Conservation (phyloP, 2,329 filamentous ascomycete species). For the Pseudofabraea citricarpa region DNA sequence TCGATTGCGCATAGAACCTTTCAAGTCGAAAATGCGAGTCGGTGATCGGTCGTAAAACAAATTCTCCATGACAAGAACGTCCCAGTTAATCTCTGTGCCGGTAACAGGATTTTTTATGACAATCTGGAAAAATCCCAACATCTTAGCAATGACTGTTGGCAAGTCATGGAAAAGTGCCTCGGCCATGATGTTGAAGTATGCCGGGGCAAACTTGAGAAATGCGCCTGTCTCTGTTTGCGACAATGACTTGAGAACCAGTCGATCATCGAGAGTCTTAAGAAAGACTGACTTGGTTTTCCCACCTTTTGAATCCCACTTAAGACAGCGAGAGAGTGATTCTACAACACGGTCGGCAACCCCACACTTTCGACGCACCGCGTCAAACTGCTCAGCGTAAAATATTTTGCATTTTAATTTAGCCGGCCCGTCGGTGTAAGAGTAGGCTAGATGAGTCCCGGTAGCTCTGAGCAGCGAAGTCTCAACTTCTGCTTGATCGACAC, state of each 20-base stretch:
- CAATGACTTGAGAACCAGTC: constrained; percentile 75
- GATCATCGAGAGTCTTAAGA: constrained; percentile 90
- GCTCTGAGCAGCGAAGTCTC: constrained; percentile 80
- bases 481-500: constrained; percentile 62
- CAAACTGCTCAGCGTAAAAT: constrained; percentile 97
- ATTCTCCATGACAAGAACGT: constrained; percentile 94
- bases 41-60: constrained; percentile 92
- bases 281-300: constrained; percentile 98
- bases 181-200: constrained; percentile 96
- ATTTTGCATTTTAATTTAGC: constrained; percentile 97
- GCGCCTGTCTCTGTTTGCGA: constrained; percentile 89
- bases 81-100: constrained; percentile 90
- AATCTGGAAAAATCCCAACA: constrained; percentile 97
- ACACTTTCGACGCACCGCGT: constrained; percentile 87
- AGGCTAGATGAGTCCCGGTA: constrained; percentile 90
- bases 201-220: constrained; percentile 91
- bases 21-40: constrained; percentile 89
- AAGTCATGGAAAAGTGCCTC: constrained; percentile 93
- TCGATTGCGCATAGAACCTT: constrained; percentile 97
- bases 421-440: constrained; percentile 90
- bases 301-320: constrained; percentile 97
- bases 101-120: constrained; percentile 93
- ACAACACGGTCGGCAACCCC: constrained; percentile 91
- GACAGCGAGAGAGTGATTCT: constrained; percentile 88
- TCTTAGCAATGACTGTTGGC: constrained; percentile 96